phyloP scores from a whole-genome alignment of 208 protist genomes.

The Trypanosoma cruzi region DNA sequence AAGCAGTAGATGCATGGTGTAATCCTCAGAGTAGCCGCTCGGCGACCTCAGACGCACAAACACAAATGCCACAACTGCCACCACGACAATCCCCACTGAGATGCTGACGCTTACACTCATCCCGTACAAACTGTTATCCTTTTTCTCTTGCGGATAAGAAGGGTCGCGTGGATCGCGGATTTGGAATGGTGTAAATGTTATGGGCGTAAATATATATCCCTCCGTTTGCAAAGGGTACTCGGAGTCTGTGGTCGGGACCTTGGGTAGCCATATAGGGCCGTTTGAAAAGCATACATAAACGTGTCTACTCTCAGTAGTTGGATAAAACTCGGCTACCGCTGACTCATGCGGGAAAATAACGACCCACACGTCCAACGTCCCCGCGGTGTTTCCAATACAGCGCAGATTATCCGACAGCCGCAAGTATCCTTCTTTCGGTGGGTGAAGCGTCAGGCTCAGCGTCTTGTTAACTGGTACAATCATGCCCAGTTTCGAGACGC shows the following conservation, averaged over 20 bases:
- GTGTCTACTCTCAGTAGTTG: background rate
- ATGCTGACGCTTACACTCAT: background rate
- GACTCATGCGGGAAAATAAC: background rate
- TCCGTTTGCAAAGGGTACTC: background rate
- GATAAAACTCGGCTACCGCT: conserved; percentile 9
- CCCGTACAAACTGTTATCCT: background rate
- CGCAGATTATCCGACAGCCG: conserved; percentile 13
- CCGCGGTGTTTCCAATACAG: conserved; percentile 15
- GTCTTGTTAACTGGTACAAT: background rate
- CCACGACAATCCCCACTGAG: background rate
- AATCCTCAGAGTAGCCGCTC: background rate
- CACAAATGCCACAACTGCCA: background rate
- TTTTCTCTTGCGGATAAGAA: background rate
- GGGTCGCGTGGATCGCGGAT: background rate
- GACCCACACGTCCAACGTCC: conserved; percentile 11
- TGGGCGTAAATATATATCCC: conserved; percentile 17
- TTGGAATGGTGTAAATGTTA: conserved; percentile 23
- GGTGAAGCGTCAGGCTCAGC: conserved; percentile 3
- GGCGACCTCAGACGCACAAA: background rate
- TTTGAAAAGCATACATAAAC: conserved; percentile 30
- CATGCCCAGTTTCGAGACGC: conserved; percentile 1
- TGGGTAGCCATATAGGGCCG: conserved; percentile 2
- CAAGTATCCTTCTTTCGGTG: conserved; percentile 10
- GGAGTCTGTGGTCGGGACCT: background rate
- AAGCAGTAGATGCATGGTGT: background rate